Conservation (phyloP, 768 basidiomycete genomes). For the Lentinula sp. region DNA sequence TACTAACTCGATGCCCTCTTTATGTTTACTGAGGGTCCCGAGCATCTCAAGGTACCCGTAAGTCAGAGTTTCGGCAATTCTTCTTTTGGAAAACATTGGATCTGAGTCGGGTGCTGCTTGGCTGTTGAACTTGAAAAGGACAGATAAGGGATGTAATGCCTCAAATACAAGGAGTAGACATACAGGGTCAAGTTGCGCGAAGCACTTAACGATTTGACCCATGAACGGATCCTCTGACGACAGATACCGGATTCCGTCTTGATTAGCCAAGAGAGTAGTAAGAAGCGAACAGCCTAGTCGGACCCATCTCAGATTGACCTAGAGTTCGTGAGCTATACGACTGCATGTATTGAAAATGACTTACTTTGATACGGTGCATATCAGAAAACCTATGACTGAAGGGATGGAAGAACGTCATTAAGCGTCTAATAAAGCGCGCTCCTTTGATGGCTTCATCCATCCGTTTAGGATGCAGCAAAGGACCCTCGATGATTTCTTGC, state of each 20-base stretch:
- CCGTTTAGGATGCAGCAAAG: conserved; percentile 83
- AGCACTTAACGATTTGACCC: conserved; percentile 75
- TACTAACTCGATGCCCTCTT: conserved; percentile 84
- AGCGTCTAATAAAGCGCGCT: conserved; percentile 79
- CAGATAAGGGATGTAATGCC: neutral
- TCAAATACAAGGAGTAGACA: conserved; percentile 16
- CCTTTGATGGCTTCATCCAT: conserved; percentile 94
- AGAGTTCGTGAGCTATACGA: neutral
- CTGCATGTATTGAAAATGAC: neutral
- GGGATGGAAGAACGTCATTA: conserved; percentile 94
- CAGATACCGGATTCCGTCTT: conserved; percentile 82
- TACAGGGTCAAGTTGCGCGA: conserved; percentile 91
- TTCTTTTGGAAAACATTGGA: conserved; percentile 78
- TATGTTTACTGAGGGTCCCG: conserved; percentile 81
- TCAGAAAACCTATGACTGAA: conserved; percentile 85
- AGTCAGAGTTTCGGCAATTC: conserved; percentile 77
- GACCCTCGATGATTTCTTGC: conserved; percentile 87
- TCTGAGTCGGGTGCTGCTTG: conserved; percentile 53
- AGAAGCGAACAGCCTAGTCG: conserved; percentile 77
- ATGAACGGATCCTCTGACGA: conserved; percentile 80
- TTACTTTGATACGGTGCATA: conserved; percentile 61
- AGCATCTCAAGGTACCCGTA: conserved; percentile 96
- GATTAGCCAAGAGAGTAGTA: conserved; percentile 73
- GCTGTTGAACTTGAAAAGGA: conserved; percentile 53
- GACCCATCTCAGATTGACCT: conserved; percentile 85